A percentile compares a stretch with the other conserved stretches of the same genome.
These are phyloP conservation scores for Lenwebbia sp. DNA, from an alignment of 345 rosid genomes.

Conservation along the genomic window DNA sequence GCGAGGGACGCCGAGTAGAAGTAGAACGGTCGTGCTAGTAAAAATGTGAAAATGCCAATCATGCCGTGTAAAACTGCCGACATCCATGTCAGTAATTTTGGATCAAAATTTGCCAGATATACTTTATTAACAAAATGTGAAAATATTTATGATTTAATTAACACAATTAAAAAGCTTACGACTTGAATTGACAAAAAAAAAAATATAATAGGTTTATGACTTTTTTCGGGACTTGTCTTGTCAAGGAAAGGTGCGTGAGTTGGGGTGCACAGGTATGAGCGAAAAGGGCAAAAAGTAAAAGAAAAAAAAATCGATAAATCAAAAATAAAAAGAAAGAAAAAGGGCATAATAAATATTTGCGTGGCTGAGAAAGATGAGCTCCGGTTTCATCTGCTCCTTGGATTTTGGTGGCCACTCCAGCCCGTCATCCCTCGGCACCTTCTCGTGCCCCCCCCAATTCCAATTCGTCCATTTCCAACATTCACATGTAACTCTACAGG, in stretches of 20 bases:
- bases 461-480: not conserved
- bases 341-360: not conserved
- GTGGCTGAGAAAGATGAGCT: not conserved
- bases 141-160: too few species aligned
- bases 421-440: not conserved
- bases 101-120: too few species aligned
- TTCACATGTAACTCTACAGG: not conserved
- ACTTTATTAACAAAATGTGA: too few species aligned
- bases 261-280: not conserved
- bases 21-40: too few species aligned
- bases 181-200: too few species aligned
- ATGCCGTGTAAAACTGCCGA: accelerated
- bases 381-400: not conserved
- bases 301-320: not conserved
- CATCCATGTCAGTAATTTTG: too few species aligned
- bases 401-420: not conserved
- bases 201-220: too few species aligned
- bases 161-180: too few species aligned
- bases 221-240: not conserved
- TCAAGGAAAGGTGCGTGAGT: not conserved
- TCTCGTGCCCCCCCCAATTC: not conserved
- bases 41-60: too few species aligned
- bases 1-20: too few species aligned
- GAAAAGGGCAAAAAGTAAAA: not conserved
- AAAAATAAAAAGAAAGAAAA: not conserved